Evolutionary conservation across 2,329 filamentous ascomycete species (phyloP).

Genomic region (Hawksworthiomyces lignivorus): DNA sequence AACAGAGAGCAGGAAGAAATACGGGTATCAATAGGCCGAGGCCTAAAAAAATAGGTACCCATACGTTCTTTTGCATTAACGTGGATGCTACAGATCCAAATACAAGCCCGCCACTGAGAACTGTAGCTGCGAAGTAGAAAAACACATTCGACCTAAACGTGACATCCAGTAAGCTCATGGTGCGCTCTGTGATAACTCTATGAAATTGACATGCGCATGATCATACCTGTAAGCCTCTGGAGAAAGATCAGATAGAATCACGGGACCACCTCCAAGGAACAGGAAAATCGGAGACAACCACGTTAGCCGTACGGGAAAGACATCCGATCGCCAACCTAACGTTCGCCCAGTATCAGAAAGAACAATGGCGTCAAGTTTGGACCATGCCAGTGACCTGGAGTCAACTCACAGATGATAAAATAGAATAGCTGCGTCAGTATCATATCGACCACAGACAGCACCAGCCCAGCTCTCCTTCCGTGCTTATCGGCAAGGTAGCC

Average conservation of each 20-base stretch:
- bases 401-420: neutral
- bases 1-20: too few relatives aligned
- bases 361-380: too few relatives aligned
- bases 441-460: neutral
- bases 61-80: too few relatives aligned
- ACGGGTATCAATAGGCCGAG: too few relatives aligned
- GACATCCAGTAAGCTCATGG: too few relatives aligned
- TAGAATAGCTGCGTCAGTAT: neutral
- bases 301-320: neutral
- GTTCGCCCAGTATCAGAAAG: too few relatives aligned
- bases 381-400: too few relatives aligned
- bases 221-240: neutral
- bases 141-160: neutral
- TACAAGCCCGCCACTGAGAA: neutral
- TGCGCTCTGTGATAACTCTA: too few relatives aligned
- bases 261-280: conserved; percentile 1
- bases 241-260: conserved; percentile 2
- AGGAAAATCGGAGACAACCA: neutral
- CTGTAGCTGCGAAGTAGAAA: conserved; percentile 1
- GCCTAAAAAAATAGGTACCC: too few relatives aligned
- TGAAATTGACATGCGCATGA: too few relatives aligned
- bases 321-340: neutral
- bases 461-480: neutral
- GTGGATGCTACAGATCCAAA: neutral
- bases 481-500: conserved; percentile 1